Base-by-base conservation (phyloP, 305 asterid genomes). In the Withania somnifera region DNA sequence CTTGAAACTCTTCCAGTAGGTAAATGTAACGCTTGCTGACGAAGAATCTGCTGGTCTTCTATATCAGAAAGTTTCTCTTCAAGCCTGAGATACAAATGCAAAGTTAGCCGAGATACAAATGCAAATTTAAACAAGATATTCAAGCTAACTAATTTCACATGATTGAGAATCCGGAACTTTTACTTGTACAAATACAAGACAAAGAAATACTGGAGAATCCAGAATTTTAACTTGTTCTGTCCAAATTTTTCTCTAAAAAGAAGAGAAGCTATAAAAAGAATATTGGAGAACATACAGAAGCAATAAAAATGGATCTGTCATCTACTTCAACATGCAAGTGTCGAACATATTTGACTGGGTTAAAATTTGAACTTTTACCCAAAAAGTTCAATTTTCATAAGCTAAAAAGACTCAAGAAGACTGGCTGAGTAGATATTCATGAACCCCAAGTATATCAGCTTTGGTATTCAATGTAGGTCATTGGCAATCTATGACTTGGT, bases 31-130 rank as follows among this genome's bases (percentile, higher is more conserved):
- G 95, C 91, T 89, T 92, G 95, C 69, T 89, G 93, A 75, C 93
- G 89, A 80, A 84, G 91, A 81, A 90, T 84, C 69, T 90, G 89
- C 81, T 91, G 90, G 60, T 89, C 91, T 89, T 92, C 95, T 85
- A 92, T 87, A 79, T 92, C 98, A 5, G 91, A 86, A 81, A 92
- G 63, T 85, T 92, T 95, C 84, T 93, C 98, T 90, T 92, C 89
- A 40, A 95, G 94, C 71, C 98, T 95, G 87, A 82, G 80, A 79
- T 79, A 61, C 80, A 81, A 79, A 85, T 45, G 79, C 50, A 82
- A 54, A 54, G 79, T 73, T 73, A n/a, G n/a, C n/a, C n/a, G n/a
- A n/a, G n/a, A n/a, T n/a, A n/a, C n/a, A n/a, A n/a, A n/a, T n/a
- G n/a, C n/a, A n/a, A n/a, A n/a, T n/a, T n/a, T n/a, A 26, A 81